phyloP scores from a whole-genome alignment of 2,329 filamentous ascomycete species.

The Neobulgaria alba region DNA sequence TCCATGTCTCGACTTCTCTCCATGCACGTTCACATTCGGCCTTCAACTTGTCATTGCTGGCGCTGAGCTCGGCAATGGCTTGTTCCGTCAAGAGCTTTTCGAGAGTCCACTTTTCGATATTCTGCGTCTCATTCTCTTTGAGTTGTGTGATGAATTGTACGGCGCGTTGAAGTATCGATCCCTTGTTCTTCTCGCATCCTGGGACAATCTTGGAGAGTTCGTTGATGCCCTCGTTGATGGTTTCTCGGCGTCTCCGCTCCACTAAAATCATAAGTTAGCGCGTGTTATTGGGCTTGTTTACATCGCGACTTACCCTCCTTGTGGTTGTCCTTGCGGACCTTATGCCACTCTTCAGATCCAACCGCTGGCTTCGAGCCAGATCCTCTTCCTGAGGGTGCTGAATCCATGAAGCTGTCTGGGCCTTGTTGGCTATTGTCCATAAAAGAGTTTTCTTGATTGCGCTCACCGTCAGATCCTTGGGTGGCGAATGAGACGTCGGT shows the following conservation, averaged over 20 bases:
- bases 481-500: conserved; percentile 44
- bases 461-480: conserved; percentile 33
- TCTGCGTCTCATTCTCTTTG: conserved; percentile 87
- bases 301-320: conserved; percentile 70
- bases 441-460: conserved; percentile 31
- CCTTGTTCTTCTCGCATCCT: conserved; percentile 98
- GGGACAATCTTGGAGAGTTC: conserved; percentile 97
- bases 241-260: conserved; percentile 90
- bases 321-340: conserved; percentile 93
- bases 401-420: conserved; percentile 30
- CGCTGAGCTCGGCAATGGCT: conserved; percentile 78
- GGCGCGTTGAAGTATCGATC: conserved; percentile 85
- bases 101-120: conserved; percentile 88
- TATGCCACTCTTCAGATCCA: conserved; percentile 97
- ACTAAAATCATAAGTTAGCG: conserved; percentile 46
- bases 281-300: conserved; percentile 8
- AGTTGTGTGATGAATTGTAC: conserved; percentile 92
- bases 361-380: conserved; percentile 65
- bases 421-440: conserved; percentile 30
- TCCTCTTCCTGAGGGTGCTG: conserved; percentile 29
- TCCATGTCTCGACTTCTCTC: conserved; percentile 71
- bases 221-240: conserved; percentile 98
- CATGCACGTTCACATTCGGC: conserved; percentile 70
- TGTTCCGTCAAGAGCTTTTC: conserved; percentile 87
- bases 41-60: conserved; percentile 81